Percentiles rank a stretch among this genome's conserved stretches.
phyloP scores from a whole-genome alignment of 345 rosid genomes.

The Raphanus raphanistrum region DNA sequence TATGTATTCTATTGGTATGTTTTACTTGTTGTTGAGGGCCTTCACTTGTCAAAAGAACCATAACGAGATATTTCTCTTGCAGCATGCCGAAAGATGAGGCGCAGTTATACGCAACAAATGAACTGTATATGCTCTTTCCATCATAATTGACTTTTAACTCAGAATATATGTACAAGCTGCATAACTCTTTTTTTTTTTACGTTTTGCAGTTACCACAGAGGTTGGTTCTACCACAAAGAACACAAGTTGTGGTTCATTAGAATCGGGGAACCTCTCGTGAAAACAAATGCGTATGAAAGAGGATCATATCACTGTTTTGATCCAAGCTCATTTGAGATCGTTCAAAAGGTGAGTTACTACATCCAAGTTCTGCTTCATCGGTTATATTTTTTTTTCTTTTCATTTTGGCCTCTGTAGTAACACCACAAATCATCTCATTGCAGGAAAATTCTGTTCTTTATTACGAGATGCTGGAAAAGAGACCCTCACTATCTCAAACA shows the following conservation, averaged over 20 bases:
- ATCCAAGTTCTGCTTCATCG: background rate
- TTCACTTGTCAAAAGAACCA: constrained; percentile 9
- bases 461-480: constrained; percentile 87
- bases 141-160: background rate
- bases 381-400: constrained; percentile 12
- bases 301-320: constrained; percentile 91
- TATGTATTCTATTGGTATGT: constrained; percentile 80
- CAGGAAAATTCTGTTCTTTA: constrained; percentile 85
- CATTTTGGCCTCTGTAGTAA: constrained; percentile 17
- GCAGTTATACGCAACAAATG: constrained; percentile 77
- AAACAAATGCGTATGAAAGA: constrained; percentile 75
- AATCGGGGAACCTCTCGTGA: constrained; percentile 83
- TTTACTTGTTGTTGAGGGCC: background rate
- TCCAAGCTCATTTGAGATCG: constrained; percentile 62
- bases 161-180: background rate
- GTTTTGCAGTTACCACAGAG: constrained; percentile 68
- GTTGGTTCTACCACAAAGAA: constrained; percentile 96
- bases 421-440: constrained; percentile 14
- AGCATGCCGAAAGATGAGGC: constrained; percentile 98
- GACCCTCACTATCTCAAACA: constrained; percentile 48
- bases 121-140: constrained; percentile 59
- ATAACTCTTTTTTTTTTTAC: background rate
- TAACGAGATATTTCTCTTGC: constrained; percentile 33
- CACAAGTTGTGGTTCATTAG: constrained; percentile 73
- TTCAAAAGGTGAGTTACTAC: constrained; percentile 62